Conservation (phyloP, 345 rosid species). For the Citrus unshiu region DNA sequence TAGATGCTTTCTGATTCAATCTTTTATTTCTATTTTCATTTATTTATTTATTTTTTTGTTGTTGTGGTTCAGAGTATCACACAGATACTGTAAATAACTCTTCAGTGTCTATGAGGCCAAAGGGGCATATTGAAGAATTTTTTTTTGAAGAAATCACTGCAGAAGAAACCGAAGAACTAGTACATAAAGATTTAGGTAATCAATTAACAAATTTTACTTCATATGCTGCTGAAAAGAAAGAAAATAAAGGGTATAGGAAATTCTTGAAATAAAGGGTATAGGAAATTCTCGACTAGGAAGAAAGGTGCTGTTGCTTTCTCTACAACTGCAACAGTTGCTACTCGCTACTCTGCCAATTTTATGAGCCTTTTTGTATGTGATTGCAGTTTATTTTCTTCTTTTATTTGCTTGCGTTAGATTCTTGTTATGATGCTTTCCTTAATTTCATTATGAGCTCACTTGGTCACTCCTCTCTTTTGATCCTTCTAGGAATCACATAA, state of each 20-base stretch:
- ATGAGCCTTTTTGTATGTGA: not conserved
- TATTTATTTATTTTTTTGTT: too few species aligned
- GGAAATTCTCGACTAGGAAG: slow-evolving; percentile 18
- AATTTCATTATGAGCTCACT: not conserved
- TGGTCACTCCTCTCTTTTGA: not conserved
- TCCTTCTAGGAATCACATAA: not conserved
- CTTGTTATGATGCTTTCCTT: not conserved
- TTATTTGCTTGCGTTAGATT: not conserved
- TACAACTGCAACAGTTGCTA: not conserved
- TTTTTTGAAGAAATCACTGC: slow-evolving; percentile 7
- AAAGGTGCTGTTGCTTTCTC: slow-evolving; percentile 28
- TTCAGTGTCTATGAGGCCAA: slow-evolving; percentile 15
- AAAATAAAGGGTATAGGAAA: slow-evolving; percentile 4
- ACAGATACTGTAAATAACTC: slow-evolving; percentile 15
- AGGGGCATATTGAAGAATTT: slow-evolving; percentile 23
- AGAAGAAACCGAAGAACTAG: slow-evolving; percentile 15
- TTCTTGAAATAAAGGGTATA: slow-evolving; percentile 12
- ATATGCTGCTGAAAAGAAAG: slow-evolving; percentile 12
- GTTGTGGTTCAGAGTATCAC: slow-evolving; percentile 13
- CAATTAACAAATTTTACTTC: slow-evolving; percentile 19
- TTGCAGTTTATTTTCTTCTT: not conserved
- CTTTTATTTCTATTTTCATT: not conserved
- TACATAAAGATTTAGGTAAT: slow-evolving; percentile 9
- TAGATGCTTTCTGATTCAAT: not conserved
- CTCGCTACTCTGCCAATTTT: not conserved